Base-by-base conservation (phyloP, 2,329 filamentous ascomycete genomes). In the Dothideomycetidae sp. region DNA sequence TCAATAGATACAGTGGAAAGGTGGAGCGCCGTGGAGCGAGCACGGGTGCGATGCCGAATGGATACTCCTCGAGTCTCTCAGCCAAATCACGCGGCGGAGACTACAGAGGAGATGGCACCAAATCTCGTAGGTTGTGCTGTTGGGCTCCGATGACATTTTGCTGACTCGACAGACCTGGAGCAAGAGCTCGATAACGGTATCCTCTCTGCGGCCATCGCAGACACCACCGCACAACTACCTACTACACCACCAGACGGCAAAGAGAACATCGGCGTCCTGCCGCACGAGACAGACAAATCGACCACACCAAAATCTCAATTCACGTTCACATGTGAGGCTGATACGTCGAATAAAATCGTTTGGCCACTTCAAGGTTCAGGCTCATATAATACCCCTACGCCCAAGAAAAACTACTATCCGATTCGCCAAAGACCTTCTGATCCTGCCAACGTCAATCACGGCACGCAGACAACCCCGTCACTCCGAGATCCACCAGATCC, bases 281-380 rank as follows among this genome's bases (percentile, higher is more conserved):
- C 83, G 40, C 79, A 83, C 53, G 75, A 80, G 55, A 63, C 70
- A 12, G 66, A 4, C 66, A 78, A 73, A 50, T 54, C 71, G 3
- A 75, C 70, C 23, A 75, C 81, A 3, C 73, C 78, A 4, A 83
- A 85, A 40, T 80, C 81, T 0, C 84, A 94, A 50, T 98, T 98
- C 56, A 98, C 90, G 7, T 98, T 98, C 54, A 93, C 84, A 10
- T 94, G 85, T 58, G 82, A 92, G 51, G 88, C 86, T 1, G 84
- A 90, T 53, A 83, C 85, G 26, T 78, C 82, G 1, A 83, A 79
- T 42, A 75, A 79, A 39, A 72, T 84, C 55, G 75, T 77, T 36
- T 83, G 81, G 76, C 81, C 81, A 30, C 74, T 77, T 51, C 64
- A 68, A 42, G 65, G 62, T 45, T 17, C 49, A 47, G 21, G 44